Evolutionary conservation across 129 eudicot genomes (phyloP).

Genomic region (Helichrysum umbraculigerum): DNA sequence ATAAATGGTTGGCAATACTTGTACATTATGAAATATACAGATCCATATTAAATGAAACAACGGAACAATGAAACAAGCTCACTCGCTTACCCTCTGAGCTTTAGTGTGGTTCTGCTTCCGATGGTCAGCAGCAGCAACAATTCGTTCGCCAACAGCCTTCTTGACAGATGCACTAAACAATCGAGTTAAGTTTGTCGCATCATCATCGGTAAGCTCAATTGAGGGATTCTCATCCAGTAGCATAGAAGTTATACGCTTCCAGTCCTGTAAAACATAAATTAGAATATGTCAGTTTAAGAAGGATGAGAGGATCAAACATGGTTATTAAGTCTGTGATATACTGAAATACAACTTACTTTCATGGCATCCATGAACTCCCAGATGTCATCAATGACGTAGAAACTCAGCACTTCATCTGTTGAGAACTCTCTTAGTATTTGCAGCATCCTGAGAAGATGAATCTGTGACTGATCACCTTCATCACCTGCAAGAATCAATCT

Average conservation of each 20-base stretch:
- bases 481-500: constrained; percentile 51
- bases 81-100: constrained; percentile 69
- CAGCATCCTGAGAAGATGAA: constrained; percentile 77
- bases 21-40: background rate
- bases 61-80: background rate
- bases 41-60: constrained; percentile 13
- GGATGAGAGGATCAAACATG: constrained; percentile 6
- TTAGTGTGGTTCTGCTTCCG: constrained; percentile 67
- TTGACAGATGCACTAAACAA: constrained; percentile 77
- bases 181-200: constrained; percentile 81
- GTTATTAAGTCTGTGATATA: background rate
- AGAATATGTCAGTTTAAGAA: background rate
- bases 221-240: constrained; percentile 80
- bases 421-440: constrained; percentile 93
- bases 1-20: background rate
- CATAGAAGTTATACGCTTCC: constrained; percentile 84
- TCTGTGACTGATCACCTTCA: constrained; percentile 66
- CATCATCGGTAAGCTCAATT: constrained; percentile 84
- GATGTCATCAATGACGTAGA: constrained; percentile 91
- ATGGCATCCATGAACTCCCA: constrained; percentile 99
- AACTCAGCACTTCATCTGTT: constrained; percentile 72
- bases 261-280: constrained; percentile 57
- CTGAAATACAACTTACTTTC: constrained; percentile 59
- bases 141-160: constrained; percentile 94
- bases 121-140: constrained; percentile 84